A percentile compares a stretch with the other conserved stretches of the same genome.
phyloP scores from a whole-genome alignment of 78 protist species.

The Dictyostelium brefeldianum region DNA sequence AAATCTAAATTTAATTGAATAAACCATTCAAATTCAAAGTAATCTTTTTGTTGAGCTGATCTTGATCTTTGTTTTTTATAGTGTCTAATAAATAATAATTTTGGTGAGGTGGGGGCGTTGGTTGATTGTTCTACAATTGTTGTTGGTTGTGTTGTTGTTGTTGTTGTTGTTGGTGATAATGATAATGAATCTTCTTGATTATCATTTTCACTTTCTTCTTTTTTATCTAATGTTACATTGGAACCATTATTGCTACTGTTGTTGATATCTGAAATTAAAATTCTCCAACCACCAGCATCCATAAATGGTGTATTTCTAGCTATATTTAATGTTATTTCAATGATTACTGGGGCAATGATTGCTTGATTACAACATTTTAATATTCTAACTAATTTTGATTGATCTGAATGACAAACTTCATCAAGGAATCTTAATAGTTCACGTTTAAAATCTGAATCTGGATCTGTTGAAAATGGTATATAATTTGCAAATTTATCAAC shows the following conservation, averaged over 20 bases:
- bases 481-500: background rate
- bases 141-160: background rate
- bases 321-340: constrained; percentile 78
- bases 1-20: constrained; percentile 32
- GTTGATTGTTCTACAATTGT: background rate
- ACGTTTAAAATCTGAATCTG: constrained; percentile 67
- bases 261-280: constrained; percentile 16
- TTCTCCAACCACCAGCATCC: constrained; percentile 82
- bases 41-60: constrained; percentile 26
- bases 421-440: constrained; percentile 42
- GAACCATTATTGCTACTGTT: background rate
- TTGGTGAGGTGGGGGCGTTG: too few species aligned
- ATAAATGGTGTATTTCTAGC: constrained; percentile 58
- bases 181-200: constrained; percentile 3
- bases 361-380: constrained; percentile 83
- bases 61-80: constrained; percentile 64
- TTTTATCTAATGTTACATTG: constrained; percentile 13
- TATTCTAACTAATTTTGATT: constrained; percentile 9
- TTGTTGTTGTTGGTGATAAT: background rate
- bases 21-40: constrained; percentile 74
- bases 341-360: constrained; percentile 80
- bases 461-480: constrained; percentile 48
- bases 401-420: constrained; percentile 48
- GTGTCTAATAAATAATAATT: constrained; percentile 15
- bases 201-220: background rate